Conservation (phyloP, 257 asterid species). For the Ajuga chamaepitys region DNA sequence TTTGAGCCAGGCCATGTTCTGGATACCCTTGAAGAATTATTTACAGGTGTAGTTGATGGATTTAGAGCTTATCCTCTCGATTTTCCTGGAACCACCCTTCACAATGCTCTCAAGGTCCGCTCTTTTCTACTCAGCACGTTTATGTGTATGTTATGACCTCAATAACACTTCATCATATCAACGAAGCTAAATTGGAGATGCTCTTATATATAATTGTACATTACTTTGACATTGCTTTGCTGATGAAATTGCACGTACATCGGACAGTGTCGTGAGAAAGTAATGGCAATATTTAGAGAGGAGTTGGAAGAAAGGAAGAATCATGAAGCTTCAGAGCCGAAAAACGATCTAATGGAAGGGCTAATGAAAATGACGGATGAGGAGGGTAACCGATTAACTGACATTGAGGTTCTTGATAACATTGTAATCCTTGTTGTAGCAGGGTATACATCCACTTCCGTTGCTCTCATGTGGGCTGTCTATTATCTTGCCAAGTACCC, state of each 20-base stretch:
- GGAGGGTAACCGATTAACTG: slow-evolving; percentile 23
- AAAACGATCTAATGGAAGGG: slow-evolving; percentile 35
- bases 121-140: not conserved
- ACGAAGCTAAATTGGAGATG: not conserved
- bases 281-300: slow-evolving; percentile 22
- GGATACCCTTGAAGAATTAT: slow-evolving; percentile 35
- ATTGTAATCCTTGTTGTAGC: slow-evolving; percentile 32
- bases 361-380: slow-evolving; percentile 34
- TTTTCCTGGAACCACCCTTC: slow-evolving; percentile 42
- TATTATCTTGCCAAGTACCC: slow-evolving; percentile 39
- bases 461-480: slow-evolving; percentile 39
- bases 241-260: not conserved
- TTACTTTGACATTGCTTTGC: not conserved
- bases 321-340: not conserved
- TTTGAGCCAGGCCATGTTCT: slow-evolving; percentile 35
- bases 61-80: slow-evolving; percentile 39
- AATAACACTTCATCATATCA: not conserved
- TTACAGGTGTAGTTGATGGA: slow-evolving; percentile 28
- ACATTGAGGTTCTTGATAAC: slow-evolving; percentile 41
- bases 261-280: slow-evolving; percentile 48
- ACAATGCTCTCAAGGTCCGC: slow-evolving; percentile 34
- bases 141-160: not conserved
- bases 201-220: not conserved
- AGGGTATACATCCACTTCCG: slow-evolving; percentile 37
- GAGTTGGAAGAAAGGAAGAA: slow-evolving; percentile 43